These are phyloP conservation scores for Rhinocladiella mackenziei DNA, from an alignment of 2,329 filamentous ascomycete species.

Conservation along the genomic window DNA sequence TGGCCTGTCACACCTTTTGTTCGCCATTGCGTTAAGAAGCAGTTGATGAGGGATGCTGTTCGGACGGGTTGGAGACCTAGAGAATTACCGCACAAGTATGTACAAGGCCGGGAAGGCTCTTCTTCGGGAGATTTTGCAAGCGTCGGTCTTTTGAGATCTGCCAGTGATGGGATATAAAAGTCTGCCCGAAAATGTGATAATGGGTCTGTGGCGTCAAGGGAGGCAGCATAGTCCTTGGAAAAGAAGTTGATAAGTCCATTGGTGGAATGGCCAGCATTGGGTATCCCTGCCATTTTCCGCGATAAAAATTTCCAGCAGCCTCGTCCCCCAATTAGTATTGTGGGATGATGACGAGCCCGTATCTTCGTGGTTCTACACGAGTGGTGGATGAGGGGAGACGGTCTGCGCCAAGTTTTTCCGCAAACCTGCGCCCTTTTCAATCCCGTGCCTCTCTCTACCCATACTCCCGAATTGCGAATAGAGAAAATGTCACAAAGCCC, in stretches of 20 bases:
- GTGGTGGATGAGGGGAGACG: background rate
- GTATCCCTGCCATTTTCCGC: too few species aligned
- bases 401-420: too few species aligned
- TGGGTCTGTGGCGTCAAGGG: constrained; percentile 59
- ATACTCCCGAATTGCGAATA: background rate
- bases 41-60: constrained; percentile 61
- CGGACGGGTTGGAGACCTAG: constrained; percentile 76
- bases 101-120: constrained; percentile 40
- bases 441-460: background rate
- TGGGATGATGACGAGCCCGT: background rate
- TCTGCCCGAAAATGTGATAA: constrained; percentile 60
- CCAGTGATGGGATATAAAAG: constrained; percentile 73
- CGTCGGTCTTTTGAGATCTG: constrained; percentile 63
- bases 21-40: constrained; percentile 78
- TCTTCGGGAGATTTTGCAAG: constrained; percentile 42
- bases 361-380: background rate
- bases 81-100: constrained; percentile 89
- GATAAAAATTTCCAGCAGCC: too few species aligned
- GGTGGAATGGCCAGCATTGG: too few species aligned
- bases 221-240: constrained; percentile 40
- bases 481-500: constrained; percentile 19
- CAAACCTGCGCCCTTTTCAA: too few species aligned
- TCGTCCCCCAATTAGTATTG: too few species aligned
- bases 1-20: constrained; percentile 81
- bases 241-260: constrained; percentile 4